phyloP scores from a whole-genome alignment of 306 rosid genomes.

The Dalbergia oliveri region DNA sequence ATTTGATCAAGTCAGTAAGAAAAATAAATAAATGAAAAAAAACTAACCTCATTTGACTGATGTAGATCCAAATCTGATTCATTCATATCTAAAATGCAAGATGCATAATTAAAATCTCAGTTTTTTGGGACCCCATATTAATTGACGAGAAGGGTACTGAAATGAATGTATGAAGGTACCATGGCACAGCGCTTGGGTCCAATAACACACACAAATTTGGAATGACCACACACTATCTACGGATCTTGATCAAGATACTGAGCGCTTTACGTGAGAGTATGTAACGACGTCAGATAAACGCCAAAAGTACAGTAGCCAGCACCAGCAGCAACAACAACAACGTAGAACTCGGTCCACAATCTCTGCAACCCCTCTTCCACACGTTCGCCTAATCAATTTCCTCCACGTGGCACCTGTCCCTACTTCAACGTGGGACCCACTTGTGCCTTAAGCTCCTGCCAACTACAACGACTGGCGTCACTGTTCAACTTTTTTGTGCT shows the following conservation, averaged over 20 bases:
- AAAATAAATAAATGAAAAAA: too few species aligned
- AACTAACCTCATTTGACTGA: not conserved
- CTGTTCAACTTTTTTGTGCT: slow-evolving; percentile 24
- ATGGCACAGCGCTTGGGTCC: slow-evolving; percentile 1
- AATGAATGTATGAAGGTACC: slow-evolving; percentile 34
- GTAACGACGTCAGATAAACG: slow-evolving; percentile 52
- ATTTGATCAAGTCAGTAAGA: not conserved
- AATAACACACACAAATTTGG: slow-evolving; percentile 39
- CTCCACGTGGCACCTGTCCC: slow-evolving; percentile 53
- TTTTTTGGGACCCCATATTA: slow-evolving; percentile 42
- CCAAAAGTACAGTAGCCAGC: slow-evolving; percentile 48
- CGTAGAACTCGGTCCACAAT: slow-evolving; percentile 44
- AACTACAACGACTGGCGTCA: slow-evolving; percentile 47
- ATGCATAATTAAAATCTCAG: slow-evolving; percentile 1
- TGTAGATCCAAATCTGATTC: slow-evolving; percentile 30
- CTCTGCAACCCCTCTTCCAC: slow-evolving; percentile 52
- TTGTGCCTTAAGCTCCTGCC: slow-evolving; percentile 33
- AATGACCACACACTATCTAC: slow-evolving; percentile 33
- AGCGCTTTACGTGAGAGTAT: slow-evolving; percentile 19
- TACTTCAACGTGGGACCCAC: not conserved
- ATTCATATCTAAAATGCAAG: not conserved
- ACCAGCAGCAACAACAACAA: not conserved
- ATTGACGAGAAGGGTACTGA: slow-evolving; percentile 11
- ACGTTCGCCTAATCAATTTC: slow-evolving; percentile 43
- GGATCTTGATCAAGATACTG: slow-evolving; percentile 21